A percentile compares a stretch with the other conserved stretches of the same genome.
Conservation (phyloP, 2,329 filamentous ascomycete species). For the Parastagonospora avenae region DNA sequence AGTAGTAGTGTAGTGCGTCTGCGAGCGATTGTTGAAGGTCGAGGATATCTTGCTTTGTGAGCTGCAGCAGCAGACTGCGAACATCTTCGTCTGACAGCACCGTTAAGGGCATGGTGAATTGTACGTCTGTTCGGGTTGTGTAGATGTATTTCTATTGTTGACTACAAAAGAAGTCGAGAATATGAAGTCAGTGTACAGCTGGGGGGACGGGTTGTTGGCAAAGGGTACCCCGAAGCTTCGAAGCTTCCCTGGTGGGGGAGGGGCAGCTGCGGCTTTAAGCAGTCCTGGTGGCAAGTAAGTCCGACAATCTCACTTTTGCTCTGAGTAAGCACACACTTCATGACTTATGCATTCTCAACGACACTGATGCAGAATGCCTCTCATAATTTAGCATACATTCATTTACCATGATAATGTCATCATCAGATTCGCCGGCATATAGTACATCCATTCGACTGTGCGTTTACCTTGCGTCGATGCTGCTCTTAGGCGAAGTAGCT, state of each 20-base stretch:
- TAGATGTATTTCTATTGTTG: too few species aligned
- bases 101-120: constrained; percentile 60
- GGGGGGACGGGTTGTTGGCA: neutral
- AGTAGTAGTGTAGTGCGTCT: constrained; percentile 68
- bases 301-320: neutral
- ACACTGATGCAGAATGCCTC: constrained; percentile 2
- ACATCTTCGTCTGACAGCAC: constrained; percentile 64
- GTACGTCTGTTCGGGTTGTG: too few species aligned
- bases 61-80: constrained; percentile 58
- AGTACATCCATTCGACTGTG: constrained; percentile 6
- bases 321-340: constrained; percentile 15
- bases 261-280: constrained; percentile 18
- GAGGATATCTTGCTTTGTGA: constrained; percentile 62
- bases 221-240: constrained; percentile 7
- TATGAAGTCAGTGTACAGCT: constrained; percentile 6
- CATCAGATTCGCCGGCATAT: constrained; percentile 6
- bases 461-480: neutral
- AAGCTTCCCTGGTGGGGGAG: constrained; percentile 22
- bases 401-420: constrained; percentile 1
- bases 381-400: constrained; percentile 7
- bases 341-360: constrained; percentile 3
- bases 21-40: constrained; percentile 63
- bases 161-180: neutral
- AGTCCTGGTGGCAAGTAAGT: neutral
- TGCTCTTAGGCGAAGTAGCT: constrained; percentile 84